Evolutionary conservation across 106 monocot species (phyloP).

Genomic region (Posidonia australis): DNA sequence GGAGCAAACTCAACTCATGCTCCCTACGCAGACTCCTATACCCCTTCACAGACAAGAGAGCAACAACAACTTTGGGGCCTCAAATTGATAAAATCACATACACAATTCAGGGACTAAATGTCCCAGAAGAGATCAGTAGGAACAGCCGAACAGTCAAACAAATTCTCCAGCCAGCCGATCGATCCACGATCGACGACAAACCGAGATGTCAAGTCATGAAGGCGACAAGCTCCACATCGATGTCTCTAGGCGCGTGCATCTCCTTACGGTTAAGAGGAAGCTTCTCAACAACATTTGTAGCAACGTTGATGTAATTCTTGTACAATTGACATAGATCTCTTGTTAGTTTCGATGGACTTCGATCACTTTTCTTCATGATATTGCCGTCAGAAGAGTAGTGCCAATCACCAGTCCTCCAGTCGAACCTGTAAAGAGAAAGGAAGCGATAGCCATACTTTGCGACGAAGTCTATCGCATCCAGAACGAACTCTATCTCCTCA

Average conservation of each 20-base stretch:
- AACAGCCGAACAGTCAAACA: too few relatives aligned
- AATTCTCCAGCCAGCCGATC: too few relatives aligned
- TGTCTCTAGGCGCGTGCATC: background rate
- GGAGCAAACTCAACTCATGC: too few relatives aligned
- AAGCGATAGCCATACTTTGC: constrained; percentile 36
- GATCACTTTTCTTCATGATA: too few relatives aligned
- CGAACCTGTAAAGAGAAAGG: constrained; percentile 47
- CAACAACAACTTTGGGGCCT: too few relatives aligned
- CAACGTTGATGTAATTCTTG: background rate
- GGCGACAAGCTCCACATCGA: background rate
- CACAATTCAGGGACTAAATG: too few relatives aligned
- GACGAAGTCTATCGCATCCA: constrained; percentile 46
- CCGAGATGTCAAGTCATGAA: constrained; percentile 1
- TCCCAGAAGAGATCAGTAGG: too few relatives aligned
- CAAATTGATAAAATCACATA: too few relatives aligned
- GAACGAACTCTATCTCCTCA: constrained; percentile 46
- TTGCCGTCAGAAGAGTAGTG: background rate
- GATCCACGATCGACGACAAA: too few relatives aligned
- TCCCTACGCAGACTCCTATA: too few relatives aligned
- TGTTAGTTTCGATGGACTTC: background rate
- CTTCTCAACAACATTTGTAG: background rate
- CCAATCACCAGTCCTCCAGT: constrained; percentile 59
- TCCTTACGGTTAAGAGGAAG: background rate
- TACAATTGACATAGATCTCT: background rate
- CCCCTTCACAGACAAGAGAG: too few relatives aligned